A percentile compares a stretch with the other conserved stretches of the same genome.
Conservation (phyloP, 768 basidiomycete genomes). For the Tephrocybe sp. region DNA sequence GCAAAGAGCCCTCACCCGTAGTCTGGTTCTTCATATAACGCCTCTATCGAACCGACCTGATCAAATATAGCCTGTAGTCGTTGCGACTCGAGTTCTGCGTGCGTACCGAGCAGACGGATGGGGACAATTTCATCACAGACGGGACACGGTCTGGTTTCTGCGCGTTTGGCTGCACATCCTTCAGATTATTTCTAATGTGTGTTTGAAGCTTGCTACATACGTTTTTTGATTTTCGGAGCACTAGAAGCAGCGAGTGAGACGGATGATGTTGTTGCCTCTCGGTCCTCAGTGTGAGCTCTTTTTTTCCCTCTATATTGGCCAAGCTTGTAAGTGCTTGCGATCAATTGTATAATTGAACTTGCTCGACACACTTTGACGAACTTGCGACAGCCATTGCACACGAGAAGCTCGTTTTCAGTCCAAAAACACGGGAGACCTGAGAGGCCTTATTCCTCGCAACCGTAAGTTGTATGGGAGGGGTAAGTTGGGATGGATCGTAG, state of each 20-base stretch:
- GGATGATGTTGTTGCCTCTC: conserved; percentile 30
- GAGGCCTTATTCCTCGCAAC: conserved; percentile 12
- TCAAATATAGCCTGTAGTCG: conserved; percentile 67
- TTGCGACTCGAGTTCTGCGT: conserved; percentile 63
- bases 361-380: conserved; percentile 31
- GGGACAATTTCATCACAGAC: conserved; percentile 73
- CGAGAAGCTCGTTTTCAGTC: conserved; percentile 1
- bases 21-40: conserved; percentile 49
- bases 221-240: conserved; percentile 43
- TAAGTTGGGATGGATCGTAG: conserved; percentile 34
- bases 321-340: conserved; percentile 12
- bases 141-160: conserved; percentile 74
- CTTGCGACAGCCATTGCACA: conserved; percentile 18
- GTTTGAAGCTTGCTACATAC: conserved; percentile 30
- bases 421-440: conserved; percentile 4
- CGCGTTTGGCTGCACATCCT: conserved; percentile 53
- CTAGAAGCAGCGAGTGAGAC: conserved; percentile 24
- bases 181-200: conserved; percentile 5
- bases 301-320: conserved; percentile 44
- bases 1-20: conserved; percentile 50
- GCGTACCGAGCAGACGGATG: conserved; percentile 62
- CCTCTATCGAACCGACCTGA: conserved; percentile 59
- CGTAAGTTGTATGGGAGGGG: conserved; percentile 1
- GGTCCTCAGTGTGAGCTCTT: conserved; percentile 35
- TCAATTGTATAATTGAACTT: neutral